Conservation (phyloP, 2,329 filamentous ascomycete genomes). For the Colletotrichum simmondsii region DNA sequence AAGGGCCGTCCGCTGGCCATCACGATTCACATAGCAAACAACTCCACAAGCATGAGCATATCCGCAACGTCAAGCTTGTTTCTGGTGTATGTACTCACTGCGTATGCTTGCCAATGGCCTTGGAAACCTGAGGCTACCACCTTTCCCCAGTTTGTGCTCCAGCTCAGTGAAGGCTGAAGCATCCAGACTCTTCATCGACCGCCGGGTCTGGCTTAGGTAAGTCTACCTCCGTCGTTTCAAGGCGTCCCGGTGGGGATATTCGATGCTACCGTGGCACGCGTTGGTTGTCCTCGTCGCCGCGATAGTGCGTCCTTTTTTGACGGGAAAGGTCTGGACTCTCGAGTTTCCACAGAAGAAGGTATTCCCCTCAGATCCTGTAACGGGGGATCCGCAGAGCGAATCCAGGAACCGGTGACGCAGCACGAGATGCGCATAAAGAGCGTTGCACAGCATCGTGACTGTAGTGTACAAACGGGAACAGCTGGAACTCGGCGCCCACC, state of each 20-base stretch:
- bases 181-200: constrained; percentile 30
- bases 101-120: not conserved
- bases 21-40: not conserved
- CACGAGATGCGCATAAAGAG: not conserved
- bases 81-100: not conserved
- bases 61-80: not conserved
- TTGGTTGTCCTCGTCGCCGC: not conserved
- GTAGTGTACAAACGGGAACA: not conserved
- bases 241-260: not conserved
- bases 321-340: not conserved
- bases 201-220: not conserved
- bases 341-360: constrained; percentile 3
- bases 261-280: not conserved
- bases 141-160: constrained; percentile 7
- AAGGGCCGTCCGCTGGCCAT: not conserved
- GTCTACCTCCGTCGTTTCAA: constrained; percentile 22
- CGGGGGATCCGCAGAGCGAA: not conserved
- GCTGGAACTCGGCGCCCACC: not conserved
- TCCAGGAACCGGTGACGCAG: not conserved
- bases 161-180: constrained; percentile 26
- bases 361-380: not conserved
- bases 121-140: not conserved
- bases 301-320: not conserved
- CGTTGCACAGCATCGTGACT: not conserved
- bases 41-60: not conserved